Evolutionary conservation across 2,329 filamentous ascomycete species (phyloP).

Genomic region (Pseudogymnoascus sp.): DNA sequence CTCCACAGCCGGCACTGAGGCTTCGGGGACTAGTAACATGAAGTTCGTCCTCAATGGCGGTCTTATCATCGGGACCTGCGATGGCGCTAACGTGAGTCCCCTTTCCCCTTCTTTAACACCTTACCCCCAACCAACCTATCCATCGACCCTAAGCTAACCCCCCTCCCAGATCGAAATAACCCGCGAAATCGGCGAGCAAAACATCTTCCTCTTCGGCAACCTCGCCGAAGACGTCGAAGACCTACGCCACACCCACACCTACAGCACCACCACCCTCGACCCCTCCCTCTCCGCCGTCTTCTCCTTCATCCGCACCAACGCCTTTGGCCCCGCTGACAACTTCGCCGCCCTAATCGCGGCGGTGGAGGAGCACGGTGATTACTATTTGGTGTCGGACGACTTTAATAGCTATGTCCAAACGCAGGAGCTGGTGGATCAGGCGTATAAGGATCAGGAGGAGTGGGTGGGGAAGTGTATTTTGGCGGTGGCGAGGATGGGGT

Average conservation of each 20-base stretch:
- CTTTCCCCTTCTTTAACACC: not conserved
- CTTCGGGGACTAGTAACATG: constrained; percentile 93
- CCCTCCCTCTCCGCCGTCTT: constrained; percentile 75
- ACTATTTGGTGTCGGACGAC: constrained; percentile 95
- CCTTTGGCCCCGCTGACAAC: constrained; percentile 70
- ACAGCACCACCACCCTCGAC: constrained; percentile 73
- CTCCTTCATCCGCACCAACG: constrained; percentile 68
- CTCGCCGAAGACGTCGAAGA: constrained; percentile 95
- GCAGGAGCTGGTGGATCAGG: constrained; percentile 82
- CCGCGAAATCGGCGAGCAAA: constrained; percentile 89
- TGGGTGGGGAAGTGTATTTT: constrained; percentile 89
- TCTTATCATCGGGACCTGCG: constrained; percentile 94
- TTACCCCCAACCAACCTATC: constrained; percentile 6
- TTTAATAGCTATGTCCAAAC: constrained; percentile 94
- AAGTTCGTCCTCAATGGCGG: constrained; percentile 98
- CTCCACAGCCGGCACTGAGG: constrained; percentile 93
- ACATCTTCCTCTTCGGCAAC: constrained; percentile 98
- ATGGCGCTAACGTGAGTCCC: constrained; percentile 82
- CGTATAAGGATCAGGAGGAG: constrained; percentile 84
- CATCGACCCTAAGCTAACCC: not conserved
- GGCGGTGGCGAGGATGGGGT: constrained; percentile 89
- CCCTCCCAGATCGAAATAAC: constrained; percentile 84
- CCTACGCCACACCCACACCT: constrained; percentile 82
- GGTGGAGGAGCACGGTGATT: constrained; percentile 89
- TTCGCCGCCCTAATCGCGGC: constrained; percentile 80